Base-by-base conservation (phyloP, 2,329 filamentous ascomycete species). In the Penicillium frequentans region DNA sequence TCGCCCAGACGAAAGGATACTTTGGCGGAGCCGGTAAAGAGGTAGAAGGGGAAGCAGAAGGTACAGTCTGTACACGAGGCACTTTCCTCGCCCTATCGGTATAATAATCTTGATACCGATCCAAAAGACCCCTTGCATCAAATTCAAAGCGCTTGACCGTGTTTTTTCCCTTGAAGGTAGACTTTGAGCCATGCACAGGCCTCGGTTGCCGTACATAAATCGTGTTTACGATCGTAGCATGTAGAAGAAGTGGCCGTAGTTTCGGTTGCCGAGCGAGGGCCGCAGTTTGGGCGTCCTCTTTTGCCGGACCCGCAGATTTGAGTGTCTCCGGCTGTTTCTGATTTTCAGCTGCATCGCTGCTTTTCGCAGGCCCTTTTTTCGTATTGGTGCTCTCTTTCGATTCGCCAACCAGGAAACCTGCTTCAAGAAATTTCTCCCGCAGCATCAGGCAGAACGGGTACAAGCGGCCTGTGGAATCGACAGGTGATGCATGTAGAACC, bases 211-310 rank as follows among this genome's bases (percentile, higher is more conserved):
- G 29, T 63, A 72, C 86, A 70, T 96, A 96, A 14, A 92, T 84
- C 0, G 92, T 96, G 72, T 97, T 96, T 50, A 95, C 76, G 4
- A 97, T 77, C 0, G 93, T 97, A 19, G 90, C 91, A 70, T 97
- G 93, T 51, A 97, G 75, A 21, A 90, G 82, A 60, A 97, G 72
- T 7, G 85, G 83, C 54, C 90, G 68, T 5, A 58, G 61, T 29
- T 69, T 72, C 14, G 64, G 54, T 33, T 56, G 59, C 21, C 54
- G 55, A 23, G 53, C 37, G 11, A 56, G 54, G 33, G 63, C 56
- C 10, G 44, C 42, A n/a, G 54, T 44, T 14, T 62, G 61, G 8
- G 58, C 54, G 16, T 58, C 46, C 42, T 7, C 8, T 26, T 19
- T 50, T 29, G 50, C 24, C n/a, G 13, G 16, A 13, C 6, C 31